phyloP scores from a whole-genome alignment of 371 early-diverging fungal species.

The Syncephalastrum sp. region DNA sequence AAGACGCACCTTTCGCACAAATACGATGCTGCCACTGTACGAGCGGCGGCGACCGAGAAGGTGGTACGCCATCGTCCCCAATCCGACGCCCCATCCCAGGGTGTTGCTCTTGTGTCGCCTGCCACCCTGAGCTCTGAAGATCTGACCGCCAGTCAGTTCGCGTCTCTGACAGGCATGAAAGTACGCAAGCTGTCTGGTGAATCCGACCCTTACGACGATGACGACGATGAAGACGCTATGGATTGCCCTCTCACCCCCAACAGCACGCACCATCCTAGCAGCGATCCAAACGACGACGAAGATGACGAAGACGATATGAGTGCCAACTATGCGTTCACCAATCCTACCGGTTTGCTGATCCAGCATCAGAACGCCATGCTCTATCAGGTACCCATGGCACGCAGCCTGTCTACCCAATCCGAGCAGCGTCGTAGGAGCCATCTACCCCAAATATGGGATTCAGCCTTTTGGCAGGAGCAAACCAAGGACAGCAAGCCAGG shows the following conservation, averaged over 20 bases:
- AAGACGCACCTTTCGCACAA: constrained; percentile 5
- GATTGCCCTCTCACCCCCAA: constrained; percentile 1
- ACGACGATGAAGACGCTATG: constrained; percentile 10
- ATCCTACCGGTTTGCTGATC: constrained; percentile 8
- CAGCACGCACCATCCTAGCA: constrained; percentile 6
- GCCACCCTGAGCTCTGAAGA: constrained; percentile 33
- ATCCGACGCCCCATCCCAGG: background rate
- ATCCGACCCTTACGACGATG: constrained; percentile 8
- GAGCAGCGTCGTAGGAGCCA: constrained; percentile 14
- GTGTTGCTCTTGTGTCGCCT: background rate
- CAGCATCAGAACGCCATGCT: no score
- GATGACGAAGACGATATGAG: constrained; percentile 6
- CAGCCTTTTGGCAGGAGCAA: constrained; percentile 35
- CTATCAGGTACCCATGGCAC: constrained; percentile 9
- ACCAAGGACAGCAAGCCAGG: constrained; percentile 2
- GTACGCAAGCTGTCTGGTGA: constrained; percentile 15
- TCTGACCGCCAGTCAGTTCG: constrained; percentile 49
- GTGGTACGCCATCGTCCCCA: constrained; percentile 24
- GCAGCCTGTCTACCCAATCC: constrained; percentile 7
- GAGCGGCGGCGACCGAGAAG: constrained; percentile 44
- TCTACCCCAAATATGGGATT: constrained; percentile 42
- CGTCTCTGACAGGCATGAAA: constrained; percentile 40
- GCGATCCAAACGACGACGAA: constrained; percentile 9
- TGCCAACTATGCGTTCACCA: constrained; percentile 20
- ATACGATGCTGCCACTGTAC: constrained; percentile 10